Evolutionary conservation across 495 filamentous ascomycete genomes (phyloP), one percentile per base, ranked within the genome.

Genomic region (Aspergillus hancockii): DNA sequence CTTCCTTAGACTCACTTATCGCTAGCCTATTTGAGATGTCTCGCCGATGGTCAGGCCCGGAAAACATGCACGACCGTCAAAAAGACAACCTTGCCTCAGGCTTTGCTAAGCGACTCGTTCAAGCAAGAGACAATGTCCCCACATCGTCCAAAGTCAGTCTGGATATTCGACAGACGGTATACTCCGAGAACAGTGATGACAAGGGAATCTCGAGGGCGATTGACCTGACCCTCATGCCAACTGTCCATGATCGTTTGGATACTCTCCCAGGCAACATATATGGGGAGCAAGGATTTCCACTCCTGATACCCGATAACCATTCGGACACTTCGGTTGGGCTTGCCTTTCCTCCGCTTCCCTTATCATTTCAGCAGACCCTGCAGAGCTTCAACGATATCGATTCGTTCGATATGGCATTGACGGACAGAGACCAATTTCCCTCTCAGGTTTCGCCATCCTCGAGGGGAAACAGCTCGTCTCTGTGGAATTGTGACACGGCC

Each of bases 151-250:
- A 55, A 1, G 52, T 58, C 8, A 67, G 62, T 34, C 38, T 76
- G 25, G 73, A 74, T 55, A 73, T 76, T 46, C 56, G 71, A 38
- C 70, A 76, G 47, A 53, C 73, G 1, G 73, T 65, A 0, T 76
- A 73, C 58, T 76, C 71, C 1, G 71, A 73, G 34, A 60, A 68
- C 10, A 63, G 41, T 0, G 59, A 62, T 19, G 59, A 57, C 36
- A 57, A 59, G 49, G 53, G 31, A 28, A 32, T 18, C 25, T 34
- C 28, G 4, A 28, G 8, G 19, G 19, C 8, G 10, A 14, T 16
- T 28, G 2, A 51, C 36, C 41, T 34, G 32, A 46, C n/a, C 19
- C 4, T 12, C 9, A 13, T 23, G 22, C 41, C 23, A 14, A 32
- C n/a, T 19, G 21, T 18, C 9, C 28, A 14, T 18, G 16, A 8